phyloP scores from a whole-genome alignment of 257 asterid genomes.

The Buddleja alternifolia region DNA sequence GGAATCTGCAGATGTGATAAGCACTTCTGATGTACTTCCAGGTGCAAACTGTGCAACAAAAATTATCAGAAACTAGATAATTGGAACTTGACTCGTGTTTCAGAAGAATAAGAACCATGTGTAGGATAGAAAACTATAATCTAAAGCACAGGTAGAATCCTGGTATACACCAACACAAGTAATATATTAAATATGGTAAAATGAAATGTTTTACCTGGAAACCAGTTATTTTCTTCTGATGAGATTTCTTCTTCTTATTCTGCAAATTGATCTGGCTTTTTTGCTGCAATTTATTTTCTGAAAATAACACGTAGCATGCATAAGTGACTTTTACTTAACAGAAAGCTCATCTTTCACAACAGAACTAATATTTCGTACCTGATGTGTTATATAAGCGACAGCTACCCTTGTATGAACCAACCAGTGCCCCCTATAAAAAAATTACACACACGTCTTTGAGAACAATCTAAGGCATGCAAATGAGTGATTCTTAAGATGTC shows the following conservation, averaged over 20 bases:
- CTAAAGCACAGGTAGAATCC: not conserved
- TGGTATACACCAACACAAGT: not conserved
- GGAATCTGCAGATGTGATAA: constrained; percentile 94
- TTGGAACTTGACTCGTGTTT: not conserved
- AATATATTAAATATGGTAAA: constrained; percentile 13
- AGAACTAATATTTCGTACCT: constrained; percentile 48
- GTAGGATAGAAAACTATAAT: not conserved
- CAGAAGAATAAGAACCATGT: constrained; percentile 2
- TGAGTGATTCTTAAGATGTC: too few species aligned
- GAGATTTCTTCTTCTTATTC: constrained; percentile 91
- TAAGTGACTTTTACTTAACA: constrained; percentile 26
- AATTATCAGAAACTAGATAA: constrained; percentile 33
- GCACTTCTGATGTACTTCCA: constrained; percentile 93
- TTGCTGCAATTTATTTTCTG: constrained; percentile 84
- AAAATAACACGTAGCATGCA: constrained; percentile 20
- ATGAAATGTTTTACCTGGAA: constrained; percentile 68
- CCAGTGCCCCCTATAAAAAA: constrained; percentile 78
- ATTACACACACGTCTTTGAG: constrained; percentile 28
- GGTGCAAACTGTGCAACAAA: constrained; percentile 78
- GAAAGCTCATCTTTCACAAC: constrained; percentile 18
- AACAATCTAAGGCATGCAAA: constrained; percentile 27
- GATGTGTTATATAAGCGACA: constrained; percentile 81
- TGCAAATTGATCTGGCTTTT: constrained; percentile 81
- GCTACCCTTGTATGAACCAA: constrained; percentile 98
- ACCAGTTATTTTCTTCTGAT: constrained; percentile 96